Evolutionary conservation across 2,329 filamentous ascomycete genomes (phyloP).

Genomic region (Penicillium vulpinum): DNA sequence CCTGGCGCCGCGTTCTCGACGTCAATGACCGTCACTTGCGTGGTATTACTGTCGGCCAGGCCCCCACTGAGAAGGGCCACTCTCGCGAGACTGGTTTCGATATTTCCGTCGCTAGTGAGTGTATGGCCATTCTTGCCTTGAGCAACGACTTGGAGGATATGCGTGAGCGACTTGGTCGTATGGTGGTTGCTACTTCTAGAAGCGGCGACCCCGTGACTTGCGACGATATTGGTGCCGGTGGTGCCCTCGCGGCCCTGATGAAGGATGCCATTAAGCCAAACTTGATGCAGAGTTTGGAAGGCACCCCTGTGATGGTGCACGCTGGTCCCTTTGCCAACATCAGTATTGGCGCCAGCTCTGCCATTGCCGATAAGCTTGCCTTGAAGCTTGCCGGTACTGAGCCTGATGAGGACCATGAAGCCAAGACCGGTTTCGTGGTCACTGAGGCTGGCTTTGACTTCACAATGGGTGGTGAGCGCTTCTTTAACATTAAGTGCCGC

Average conservation of each 20-base stretch:
- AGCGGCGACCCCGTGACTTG: conserved; percentile 89
- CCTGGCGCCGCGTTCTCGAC: conserved; percentile 92
- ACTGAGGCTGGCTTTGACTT: conserved; percentile 99
- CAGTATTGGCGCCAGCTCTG: conserved; percentile 92
- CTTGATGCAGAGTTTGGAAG: conserved; percentile 96
- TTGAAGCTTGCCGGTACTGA: conserved; percentile 95
- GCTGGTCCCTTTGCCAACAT: conserved; percentile 98
- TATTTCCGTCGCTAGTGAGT: conserved; percentile 95
- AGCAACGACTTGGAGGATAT: conserved; percentile 85
- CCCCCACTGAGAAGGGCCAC: conserved; percentile 85
- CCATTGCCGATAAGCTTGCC: conserved; percentile 91
- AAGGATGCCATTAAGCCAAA: conserved; percentile 99
- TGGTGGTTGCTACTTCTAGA: conserved; percentile 89
- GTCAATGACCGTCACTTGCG: conserved; percentile 95
- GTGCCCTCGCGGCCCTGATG: conserved; percentile 91
- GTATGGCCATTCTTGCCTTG: conserved; percentile 95
- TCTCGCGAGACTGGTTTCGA: conserved; percentile 91
- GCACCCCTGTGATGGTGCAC: conserved; percentile 95
- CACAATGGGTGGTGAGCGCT: conserved; percentile 98
- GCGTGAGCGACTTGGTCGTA: conserved; percentile 87
- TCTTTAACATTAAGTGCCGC: conserved; percentile 99
- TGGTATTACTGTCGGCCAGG: conserved; percentile 83
- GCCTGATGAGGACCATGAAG: conserved; percentile 77
- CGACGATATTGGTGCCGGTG: conserved; percentile 90
- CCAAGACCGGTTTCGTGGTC: conserved; percentile 87